A percentile compares a stretch with the other conserved stretches of the same genome.
Evolutionary conservation across 805 yeast genomes (phyloP).

Genomic region (Zygotorulaspora chibaensis): DNA sequence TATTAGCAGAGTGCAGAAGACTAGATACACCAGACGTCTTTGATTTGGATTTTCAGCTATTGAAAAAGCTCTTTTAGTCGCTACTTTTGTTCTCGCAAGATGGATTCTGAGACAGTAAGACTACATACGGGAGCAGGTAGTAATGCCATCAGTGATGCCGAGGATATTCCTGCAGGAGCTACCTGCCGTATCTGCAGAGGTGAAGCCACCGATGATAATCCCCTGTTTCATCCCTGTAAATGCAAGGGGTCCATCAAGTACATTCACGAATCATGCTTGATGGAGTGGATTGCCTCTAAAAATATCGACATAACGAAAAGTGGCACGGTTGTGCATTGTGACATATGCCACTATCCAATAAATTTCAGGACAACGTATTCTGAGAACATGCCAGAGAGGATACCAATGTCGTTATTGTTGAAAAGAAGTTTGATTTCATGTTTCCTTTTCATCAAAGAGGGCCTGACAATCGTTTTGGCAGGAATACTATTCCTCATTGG

Average conservation of each 20-base stretch:
- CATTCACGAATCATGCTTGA: constrained; percentile 87
- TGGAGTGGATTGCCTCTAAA: constrained; percentile 69
- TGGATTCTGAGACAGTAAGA: neutral
- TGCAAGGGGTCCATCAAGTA: constrained; percentile 92
- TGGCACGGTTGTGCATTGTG: constrained; percentile 64
- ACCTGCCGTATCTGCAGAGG: constrained; percentile 93
- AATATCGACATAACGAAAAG: constrained; percentile 31
- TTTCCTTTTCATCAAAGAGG: constrained; percentile 15
- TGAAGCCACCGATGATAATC: constrained; percentile 74
- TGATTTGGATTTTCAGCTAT: neutral
- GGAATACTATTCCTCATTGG: constrained; percentile 45
- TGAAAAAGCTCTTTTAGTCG: neutral
- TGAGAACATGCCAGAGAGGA: constrained; percentile 56
- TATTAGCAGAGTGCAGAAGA: too few relatives aligned
- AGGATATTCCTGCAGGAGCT: constrained; percentile 12
- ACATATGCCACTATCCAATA: constrained; percentile 78
- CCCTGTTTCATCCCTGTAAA: constrained; percentile 85
- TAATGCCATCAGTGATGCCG: neutral
- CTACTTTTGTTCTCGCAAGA: neutral
- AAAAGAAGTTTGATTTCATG: constrained; percentile 34
- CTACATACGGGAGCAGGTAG: neutral
- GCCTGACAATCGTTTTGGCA: constrained; percentile 21
- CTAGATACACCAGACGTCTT: neutral
- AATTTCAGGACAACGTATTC: constrained; percentile 62
- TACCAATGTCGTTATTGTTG: constrained; percentile 53